Percentiles rank a stretch among this genome's conserved stretches.
These are phyloP conservation scores for Neofusicoccum kwambonambiense DNA, from an alignment of 2,329 filamentous ascomycete genomes.

Conservation along the genomic window DNA sequence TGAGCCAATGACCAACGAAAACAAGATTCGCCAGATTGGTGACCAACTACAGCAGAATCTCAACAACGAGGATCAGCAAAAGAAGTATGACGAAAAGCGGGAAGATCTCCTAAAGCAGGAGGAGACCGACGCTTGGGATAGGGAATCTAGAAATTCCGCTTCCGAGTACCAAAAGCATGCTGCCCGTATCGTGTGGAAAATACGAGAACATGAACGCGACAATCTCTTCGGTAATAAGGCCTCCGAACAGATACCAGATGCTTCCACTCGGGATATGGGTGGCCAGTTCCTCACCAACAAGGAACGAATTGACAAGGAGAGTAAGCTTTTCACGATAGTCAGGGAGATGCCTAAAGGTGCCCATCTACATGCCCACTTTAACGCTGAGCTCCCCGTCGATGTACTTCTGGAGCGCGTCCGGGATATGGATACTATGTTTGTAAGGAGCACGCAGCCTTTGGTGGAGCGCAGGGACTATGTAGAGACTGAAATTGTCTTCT, in stretches of 20 bases:
- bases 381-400: slow-evolving; percentile 65
- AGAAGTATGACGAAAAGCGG: slow-evolving; percentile 27
- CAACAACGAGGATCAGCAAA: background rate
- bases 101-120: slow-evolving; percentile 33
- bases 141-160: slow-evolving; percentile 27
- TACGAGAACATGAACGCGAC: slow-evolving; percentile 45
- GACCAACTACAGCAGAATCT: background rate
- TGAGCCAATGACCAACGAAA: background rate
- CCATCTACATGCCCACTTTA: slow-evolving; percentile 75
- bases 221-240: slow-evolving; percentile 43
- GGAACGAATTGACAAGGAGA: slow-evolving; percentile 47
- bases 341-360: slow-evolving; percentile 66
- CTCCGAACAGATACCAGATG: slow-evolving; percentile 41
- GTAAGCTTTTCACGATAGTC: slow-evolving; percentile 58
- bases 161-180: slow-evolving; percentile 31
- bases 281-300: slow-evolving; percentile 48
- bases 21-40: background rate
- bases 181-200: slow-evolving; percentile 33
- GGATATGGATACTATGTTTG: slow-evolving; percentile 64
- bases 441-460: slow-evolving; percentile 61
- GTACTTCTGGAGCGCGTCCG: slow-evolving; percentile 58
- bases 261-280: slow-evolving; percentile 45
- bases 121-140: slow-evolving; percentile 37
- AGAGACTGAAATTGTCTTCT: slow-evolving; percentile 63
- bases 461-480: slow-evolving; percentile 42